Conservation (phyloP, 192 early-diverging fungal species). For the Phlyctochytrium planicorne region DNA sequence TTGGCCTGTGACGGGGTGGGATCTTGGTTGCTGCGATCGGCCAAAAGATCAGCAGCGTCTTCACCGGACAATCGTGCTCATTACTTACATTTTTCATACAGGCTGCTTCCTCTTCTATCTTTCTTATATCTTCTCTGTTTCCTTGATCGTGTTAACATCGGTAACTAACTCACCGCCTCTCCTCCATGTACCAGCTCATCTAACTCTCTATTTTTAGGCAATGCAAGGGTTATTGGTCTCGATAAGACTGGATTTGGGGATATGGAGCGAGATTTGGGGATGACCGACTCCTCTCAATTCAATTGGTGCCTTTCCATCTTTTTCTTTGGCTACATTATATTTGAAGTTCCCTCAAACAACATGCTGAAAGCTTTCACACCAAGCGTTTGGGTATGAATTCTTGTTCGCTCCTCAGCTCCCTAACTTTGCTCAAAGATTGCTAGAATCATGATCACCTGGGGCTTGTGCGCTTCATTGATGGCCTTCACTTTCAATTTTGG, state of each 20-base stretch:
- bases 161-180: too few species aligned
- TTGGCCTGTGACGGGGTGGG: too few species aligned
- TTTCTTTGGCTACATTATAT: conserved; percentile 64
- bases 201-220: conserved; percentile 2
- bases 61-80: too few species aligned
- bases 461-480: conserved; percentile 61
- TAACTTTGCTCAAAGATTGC: conserved; percentile 20
- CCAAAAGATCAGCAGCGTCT: too few species aligned
- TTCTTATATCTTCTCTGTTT: conserved; percentile 24
- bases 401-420: conserved; percentile 22
- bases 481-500: conserved; percentile 61
- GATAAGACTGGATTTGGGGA: conserved; percentile 12
- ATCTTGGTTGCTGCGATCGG: too few species aligned
- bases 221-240: conserved; percentile 5
- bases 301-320: conserved; percentile 66
- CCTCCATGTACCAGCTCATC: neutral
- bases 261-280: conserved; percentile 11
- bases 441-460: conserved; percentile 53
- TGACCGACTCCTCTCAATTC: conserved; percentile 43
- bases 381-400: conserved; percentile 55
- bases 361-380: conserved; percentile 66
- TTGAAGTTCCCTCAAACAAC: conserved; percentile 79
- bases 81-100: too few species aligned
- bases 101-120: conserved; percentile 27
- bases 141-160: conserved; percentile 31